phyloP scores from a whole-genome alignment of 2,329 filamentous ascomycete genomes.

The Ustulina deusta region DNA sequence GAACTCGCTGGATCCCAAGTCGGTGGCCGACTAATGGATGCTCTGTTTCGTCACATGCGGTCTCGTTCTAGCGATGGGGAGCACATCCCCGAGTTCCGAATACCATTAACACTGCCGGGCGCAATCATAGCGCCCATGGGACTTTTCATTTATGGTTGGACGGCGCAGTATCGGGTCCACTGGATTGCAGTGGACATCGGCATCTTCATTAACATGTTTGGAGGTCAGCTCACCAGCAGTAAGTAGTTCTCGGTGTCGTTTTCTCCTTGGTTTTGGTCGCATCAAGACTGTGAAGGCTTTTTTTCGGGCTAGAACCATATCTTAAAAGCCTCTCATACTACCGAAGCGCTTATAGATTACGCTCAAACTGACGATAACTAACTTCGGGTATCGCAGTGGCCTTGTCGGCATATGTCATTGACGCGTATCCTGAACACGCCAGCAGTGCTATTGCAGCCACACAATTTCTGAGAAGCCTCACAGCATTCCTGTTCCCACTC shows the following conservation, averaged over 20 bases:
- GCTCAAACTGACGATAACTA: neutral
- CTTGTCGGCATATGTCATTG: constrained; percentile 57
- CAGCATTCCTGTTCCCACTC: constrained; percentile 62
- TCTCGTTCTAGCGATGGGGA: constrained; percentile 29
- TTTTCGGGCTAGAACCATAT: no score
- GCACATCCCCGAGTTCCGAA: constrained; percentile 68
- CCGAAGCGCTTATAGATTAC: neutral
- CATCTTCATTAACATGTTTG: constrained; percentile 51
- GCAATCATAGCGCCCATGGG: constrained; percentile 58
- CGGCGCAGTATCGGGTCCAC: constrained; percentile 52
- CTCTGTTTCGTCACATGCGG: constrained; percentile 48
- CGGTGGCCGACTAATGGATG: constrained; percentile 58
- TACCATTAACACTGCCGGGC: constrained; percentile 68
- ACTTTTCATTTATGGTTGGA: constrained; percentile 60
- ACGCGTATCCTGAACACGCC: constrained; percentile 60
- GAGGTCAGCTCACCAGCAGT: constrained; percentile 49
- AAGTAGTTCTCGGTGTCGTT: neutral
- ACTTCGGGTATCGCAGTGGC: constrained; percentile 40
- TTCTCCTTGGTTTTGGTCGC: neutral
- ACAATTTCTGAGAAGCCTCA: constrained; percentile 59
- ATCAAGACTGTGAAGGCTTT: neutral
- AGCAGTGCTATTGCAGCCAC: constrained; percentile 61
- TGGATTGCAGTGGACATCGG: constrained; percentile 57
- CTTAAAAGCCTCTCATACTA: neutral
- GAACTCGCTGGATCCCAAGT: constrained; percentile 68